A percentile compares a stretch with the other conserved stretches of the same genome.
phyloP scores from a whole-genome alignment of 257 asterid species.

The Scutellaria barbata region DNA sequence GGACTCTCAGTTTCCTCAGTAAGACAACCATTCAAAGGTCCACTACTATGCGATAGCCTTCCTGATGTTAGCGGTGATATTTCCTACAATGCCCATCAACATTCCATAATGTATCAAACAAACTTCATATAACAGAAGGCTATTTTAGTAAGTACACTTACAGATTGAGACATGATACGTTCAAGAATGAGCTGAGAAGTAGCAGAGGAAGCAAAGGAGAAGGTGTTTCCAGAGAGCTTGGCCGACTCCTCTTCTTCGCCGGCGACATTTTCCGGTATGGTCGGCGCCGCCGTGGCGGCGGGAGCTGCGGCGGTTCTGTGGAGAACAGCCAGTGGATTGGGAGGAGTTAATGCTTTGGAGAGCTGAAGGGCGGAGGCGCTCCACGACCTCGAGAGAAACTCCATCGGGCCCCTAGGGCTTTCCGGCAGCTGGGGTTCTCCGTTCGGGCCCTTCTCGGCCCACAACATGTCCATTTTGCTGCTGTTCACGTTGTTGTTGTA shows the following conservation, averaged over 20 bases:
- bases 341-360: slow-evolving; percentile 68
- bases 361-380: slow-evolving; percentile 90
- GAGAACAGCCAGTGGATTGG: slow-evolving; percentile 41
- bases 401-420: slow-evolving; percentile 97
- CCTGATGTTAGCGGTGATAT: slow-evolving; percentile 97
- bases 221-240: slow-evolving; percentile 81
- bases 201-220: slow-evolving; percentile 91
- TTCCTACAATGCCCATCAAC: slow-evolving; percentile 54
- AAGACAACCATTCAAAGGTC: slow-evolving; percentile 80
- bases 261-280: slow-evolving; percentile 57
- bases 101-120: no score
- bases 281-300: neutral
- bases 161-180: slow-evolving; percentile 97
- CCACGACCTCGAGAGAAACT: slow-evolving; percentile 94
- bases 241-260: slow-evolving; percentile 66
- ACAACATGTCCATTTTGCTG: slow-evolving; percentile 59
- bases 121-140: no score
- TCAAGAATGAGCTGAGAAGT: slow-evolving; percentile 98
- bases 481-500: slow-evolving; percentile 9
- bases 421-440: slow-evolving; percentile 79
- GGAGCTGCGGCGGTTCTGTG: slow-evolving; percentile 32
- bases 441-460: slow-evolving; percentile 66
- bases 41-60: slow-evolving; percentile 97
- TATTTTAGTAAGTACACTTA: slow-evolving; percentile 36
- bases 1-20: slow-evolving; percentile 89